Percentiles rank a stretch among this genome's conserved stretches.
These are phyloP conservation scores for Iris macrosiphon DNA, from an alignment of 106 monocot genomes.

Conservation along the genomic window DNA sequence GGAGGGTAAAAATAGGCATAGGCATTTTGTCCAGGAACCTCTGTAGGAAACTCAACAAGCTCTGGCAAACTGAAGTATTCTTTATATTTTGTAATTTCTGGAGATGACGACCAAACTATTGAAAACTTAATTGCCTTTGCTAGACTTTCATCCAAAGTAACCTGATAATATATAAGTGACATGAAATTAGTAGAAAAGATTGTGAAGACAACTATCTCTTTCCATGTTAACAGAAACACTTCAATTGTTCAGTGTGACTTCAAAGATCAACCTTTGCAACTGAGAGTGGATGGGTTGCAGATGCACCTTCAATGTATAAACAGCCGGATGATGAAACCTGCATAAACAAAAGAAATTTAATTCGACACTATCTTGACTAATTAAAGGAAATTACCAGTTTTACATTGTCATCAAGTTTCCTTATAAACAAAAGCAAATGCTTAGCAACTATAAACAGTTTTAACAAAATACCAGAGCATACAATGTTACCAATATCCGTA, in stretches of 20 bases:
- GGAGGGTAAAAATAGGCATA: slow-evolving; percentile 92
- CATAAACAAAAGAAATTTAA: neutral
- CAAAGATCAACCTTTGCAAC: slow-evolving; percentile 58
- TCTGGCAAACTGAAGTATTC: slow-evolving; percentile 78
- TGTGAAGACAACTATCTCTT: neutral
- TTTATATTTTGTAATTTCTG: slow-evolving; percentile 36
- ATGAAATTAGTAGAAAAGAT: neutral
- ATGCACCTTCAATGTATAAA: slow-evolving; percentile 80
- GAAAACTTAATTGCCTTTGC: slow-evolving; percentile 31
- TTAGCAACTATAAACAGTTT: neutral
- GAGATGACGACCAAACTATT: slow-evolving; percentile 66
- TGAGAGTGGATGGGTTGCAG: slow-evolving; percentile 65
- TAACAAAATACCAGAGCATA: slow-evolving; percentile 21
- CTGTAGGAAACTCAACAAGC: slow-evolving; percentile 76
- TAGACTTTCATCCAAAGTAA: slow-evolving; percentile 40
- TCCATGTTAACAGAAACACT: neutral
- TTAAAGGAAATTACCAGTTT: neutral
- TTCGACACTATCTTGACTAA: neutral
- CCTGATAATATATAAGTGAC: slow-evolving; percentile 31
- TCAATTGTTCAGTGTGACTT: neutral
- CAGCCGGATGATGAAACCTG: slow-evolving; percentile 51
- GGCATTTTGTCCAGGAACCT: slow-evolving; percentile 60
- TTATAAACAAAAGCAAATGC: neutral
- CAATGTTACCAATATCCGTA: slow-evolving; percentile 67
- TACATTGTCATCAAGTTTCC: neutral